Evolutionary conservation across 2,329 filamentous ascomycete species (phyloP).

Genomic region (Penicillium digitatum): DNA sequence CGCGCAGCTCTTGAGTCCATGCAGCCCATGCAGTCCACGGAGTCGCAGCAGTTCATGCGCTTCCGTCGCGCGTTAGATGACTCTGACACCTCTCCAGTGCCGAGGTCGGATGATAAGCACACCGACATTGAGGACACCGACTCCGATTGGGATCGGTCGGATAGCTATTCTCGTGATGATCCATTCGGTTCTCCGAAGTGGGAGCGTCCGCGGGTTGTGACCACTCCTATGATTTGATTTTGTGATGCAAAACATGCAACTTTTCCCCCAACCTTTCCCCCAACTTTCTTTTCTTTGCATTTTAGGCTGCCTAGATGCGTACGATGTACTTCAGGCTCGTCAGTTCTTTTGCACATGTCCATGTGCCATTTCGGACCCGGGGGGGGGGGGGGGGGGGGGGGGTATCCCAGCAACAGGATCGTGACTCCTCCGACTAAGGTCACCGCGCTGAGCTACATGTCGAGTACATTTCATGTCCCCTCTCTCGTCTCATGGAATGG

Average conservation of each 20-base stretch:
- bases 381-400: background rate
- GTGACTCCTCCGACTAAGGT: conserved; percentile 3
- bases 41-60: conserved; percentile 32
- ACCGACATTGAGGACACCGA: conserved; percentile 19
- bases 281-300: background rate
- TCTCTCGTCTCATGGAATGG: background rate
- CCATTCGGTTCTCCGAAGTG: conserved; percentile 25
- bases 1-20: conserved; percentile 31
- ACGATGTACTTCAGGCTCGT: background rate
- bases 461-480: conserved; percentile 12
- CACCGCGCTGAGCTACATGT: conserved; percentile 33
- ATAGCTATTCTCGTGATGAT: conserved; percentile 20
- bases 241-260: background rate
- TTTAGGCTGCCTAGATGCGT: background rate
- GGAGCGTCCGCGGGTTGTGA: conserved; percentile 26
- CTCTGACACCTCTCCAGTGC: conserved; percentile 17
- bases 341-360: background rate
- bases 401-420: conserved; percentile 13
- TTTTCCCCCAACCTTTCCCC: no score
- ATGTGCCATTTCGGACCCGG: background rate
- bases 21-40: conserved; percentile 30
- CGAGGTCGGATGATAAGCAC: conserved; percentile 14
- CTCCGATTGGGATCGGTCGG: conserved; percentile 25
- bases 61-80: conserved; percentile 25
- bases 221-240: conserved; percentile 31